A percentile compares a stretch with the other conserved stretches of the same genome.
phyloP scores from a whole-genome alignment of 108 stramenopile genomes.

The Cyclotella cryptica region DNA sequence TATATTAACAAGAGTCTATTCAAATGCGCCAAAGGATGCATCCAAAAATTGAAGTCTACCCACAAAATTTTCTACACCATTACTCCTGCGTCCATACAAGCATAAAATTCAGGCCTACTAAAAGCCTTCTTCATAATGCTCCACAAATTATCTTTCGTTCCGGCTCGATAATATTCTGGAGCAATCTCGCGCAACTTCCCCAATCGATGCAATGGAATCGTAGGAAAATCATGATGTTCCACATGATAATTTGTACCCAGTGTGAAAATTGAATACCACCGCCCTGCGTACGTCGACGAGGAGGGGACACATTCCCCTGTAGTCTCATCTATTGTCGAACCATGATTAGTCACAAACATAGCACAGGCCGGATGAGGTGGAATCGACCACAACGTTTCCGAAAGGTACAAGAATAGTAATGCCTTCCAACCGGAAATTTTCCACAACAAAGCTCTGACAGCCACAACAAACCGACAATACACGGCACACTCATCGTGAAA shows the following conservation, averaged over 20 bases:
- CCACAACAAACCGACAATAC: slow-evolving; percentile 66
- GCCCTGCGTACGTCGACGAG: slow-evolving; percentile 72
- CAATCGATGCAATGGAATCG: slow-evolving; percentile 75
- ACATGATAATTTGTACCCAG: slow-evolving; percentile 83
- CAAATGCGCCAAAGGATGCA: background rate
- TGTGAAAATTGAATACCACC: slow-evolving; percentile 75
- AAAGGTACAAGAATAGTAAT: slow-evolving; percentile 66
- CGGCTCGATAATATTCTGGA: slow-evolving; percentile 73
- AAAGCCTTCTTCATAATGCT: slow-evolving; percentile 70
- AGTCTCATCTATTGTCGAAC: slow-evolving; percentile 47
- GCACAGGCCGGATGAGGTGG: slow-evolving; percentile 85
- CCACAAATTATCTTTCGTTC: slow-evolving; percentile 57
- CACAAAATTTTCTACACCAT: background rate
- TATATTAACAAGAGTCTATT: no score
- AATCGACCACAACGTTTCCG: slow-evolving; percentile 78
- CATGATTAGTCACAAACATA: slow-evolving; percentile 88
- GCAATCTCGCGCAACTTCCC: slow-evolving; percentile 68
- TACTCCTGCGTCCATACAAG: slow-evolving; percentile 72
- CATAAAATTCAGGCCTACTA: slow-evolving; percentile 79
- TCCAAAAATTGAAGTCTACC: background rate
- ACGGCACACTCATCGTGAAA: slow-evolving; percentile 77
- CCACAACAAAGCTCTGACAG: slow-evolving; percentile 52
- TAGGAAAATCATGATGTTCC: no score
- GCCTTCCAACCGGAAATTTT: slow-evolving; percentile 70
- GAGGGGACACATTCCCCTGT: slow-evolving; percentile 58